phyloP scores from a whole-genome alignment of 768 basidiomycete species.

The Mycena venus region DNA sequence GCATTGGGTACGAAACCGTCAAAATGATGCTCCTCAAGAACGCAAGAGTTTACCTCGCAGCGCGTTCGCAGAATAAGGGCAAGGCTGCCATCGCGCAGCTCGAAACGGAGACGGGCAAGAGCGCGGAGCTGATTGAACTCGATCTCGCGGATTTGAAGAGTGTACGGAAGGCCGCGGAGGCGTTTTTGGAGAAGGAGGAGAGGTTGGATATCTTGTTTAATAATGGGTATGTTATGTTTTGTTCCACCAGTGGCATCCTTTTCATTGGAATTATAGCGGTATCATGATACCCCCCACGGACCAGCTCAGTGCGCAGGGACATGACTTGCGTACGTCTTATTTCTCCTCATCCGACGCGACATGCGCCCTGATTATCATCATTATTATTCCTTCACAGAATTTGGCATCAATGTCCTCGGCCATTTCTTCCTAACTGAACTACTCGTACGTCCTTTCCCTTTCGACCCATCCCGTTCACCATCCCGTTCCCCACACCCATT shows the following conservation, averaged over 20 bases:
- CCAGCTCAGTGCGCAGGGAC: constrained; percentile 48
- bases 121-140: constrained; percentile 51
- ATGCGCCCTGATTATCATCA: neutral
- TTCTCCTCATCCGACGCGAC: neutral
- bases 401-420: constrained; percentile 54
- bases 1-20: constrained; percentile 38
- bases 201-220: constrained; percentile 37
- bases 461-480: neutral
- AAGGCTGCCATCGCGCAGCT: constrained; percentile 42
- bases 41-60: constrained; percentile 47
- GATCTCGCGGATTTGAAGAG: constrained; percentile 55
- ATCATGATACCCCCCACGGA: constrained; percentile 52
- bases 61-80: constrained; percentile 38
- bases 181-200: constrained; percentile 43
- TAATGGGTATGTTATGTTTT: constrained; percentile 27
- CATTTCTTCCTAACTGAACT: constrained; percentile 39
- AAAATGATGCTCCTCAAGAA: constrained; percentile 43
- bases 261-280: constrained; percentile 40
- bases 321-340: constrained; percentile 46
- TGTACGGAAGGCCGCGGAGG: constrained; percentile 54
- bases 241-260: no score
- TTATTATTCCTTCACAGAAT: constrained; percentile 35
- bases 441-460: constrained; percentile 33
- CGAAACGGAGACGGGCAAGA: constrained; percentile 28
- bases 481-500: no score